Conservation (phyloP, 148 eudicot species). For the Nepenthes mirabilis region DNA sequence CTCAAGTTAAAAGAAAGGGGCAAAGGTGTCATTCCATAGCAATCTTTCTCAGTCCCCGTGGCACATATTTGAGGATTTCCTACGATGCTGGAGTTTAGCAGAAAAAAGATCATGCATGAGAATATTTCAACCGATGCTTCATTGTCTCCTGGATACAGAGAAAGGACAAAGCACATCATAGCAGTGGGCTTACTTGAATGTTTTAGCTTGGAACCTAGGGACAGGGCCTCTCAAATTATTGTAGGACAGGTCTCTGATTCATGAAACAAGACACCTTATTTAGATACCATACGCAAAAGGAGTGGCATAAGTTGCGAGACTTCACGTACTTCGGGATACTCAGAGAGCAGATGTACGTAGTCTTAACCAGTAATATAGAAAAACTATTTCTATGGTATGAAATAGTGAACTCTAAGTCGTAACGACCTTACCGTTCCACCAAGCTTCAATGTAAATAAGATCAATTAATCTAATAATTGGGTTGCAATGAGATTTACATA, state of each 20-base stretch:
- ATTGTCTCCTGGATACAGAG: neutral
- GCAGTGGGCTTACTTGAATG: conserved; percentile 30
- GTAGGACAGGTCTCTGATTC: conserved; percentile 55
- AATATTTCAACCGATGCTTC: neutral
- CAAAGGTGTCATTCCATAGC: conserved; percentile 38
- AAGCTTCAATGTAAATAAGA: no score
- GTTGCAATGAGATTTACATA: conserved; percentile 11
- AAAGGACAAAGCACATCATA: neutral
- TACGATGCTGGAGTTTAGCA: conserved; percentile 25
- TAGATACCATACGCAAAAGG: neutral
- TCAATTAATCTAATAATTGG: neutral
- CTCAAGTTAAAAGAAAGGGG: conserved; percentile 55
- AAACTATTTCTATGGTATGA: no score
- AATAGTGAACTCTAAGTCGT: no score
- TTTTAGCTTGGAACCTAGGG: conserved; percentile 44
- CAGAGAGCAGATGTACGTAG: no score
- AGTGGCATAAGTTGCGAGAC: neutral
- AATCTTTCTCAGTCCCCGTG: conserved; percentile 34
- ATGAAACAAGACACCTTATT: conserved; percentile 1
- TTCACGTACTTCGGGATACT: neutral
- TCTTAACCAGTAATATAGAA: no score
- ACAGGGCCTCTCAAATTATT: conserved; percentile 62
- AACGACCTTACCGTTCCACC: no score
- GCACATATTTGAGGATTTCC: conserved; percentile 56
- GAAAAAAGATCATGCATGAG: neutral